Base-by-base conservation (phyloP, 495 filamentous ascomycete genomes). In the Neurospora sp. region DNA sequence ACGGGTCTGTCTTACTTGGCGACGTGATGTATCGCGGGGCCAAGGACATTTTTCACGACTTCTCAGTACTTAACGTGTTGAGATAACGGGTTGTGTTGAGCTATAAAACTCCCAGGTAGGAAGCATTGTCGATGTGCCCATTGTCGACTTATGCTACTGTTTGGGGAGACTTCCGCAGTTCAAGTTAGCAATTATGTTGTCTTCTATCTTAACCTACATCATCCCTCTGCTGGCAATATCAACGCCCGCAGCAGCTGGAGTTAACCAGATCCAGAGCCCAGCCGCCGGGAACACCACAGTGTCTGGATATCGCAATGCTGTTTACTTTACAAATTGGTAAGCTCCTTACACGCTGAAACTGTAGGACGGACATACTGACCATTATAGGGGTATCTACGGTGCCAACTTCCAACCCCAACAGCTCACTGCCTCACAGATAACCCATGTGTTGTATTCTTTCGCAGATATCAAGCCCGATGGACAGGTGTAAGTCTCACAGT, bases 391-490 rank as follows among this genome's bases (percentile, higher is more conserved):
- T 11, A 94, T 95, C 74, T 94, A 95, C 77, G 91, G 87, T 44
- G 87, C 92, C 73, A 88, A 92, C 72, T 92, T 91, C 78, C 87
- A 93, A 69, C 93, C 93, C 3, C 90, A 93, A 76, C 88, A 94
- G 76, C 83, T 98, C 31, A 93, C 93, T 0, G 93, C 88, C 2
- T 85, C 90, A 37, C 88, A 95, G 69, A 80, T 98, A 71, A 97
- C 92, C 12, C 94, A 97, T 79, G 84, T 97, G 1, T 85, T 97
- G 5, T 97, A 97, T 77, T 88, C 95, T 38, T 97, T 97, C 80
- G 94, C 92, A 60, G 94, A 96, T 78, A 87, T 97, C 44, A 88
- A 87, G 1, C 86, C 90, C 0, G 92, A 95, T 70, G 94, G 94
- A 20, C 91, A 94, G 81, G 93, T 97, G 87, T 94, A 87, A 74